Percentiles rank a stretch among this genome's conserved stretches.
Evolutionary conservation across 345 rosid species (phyloP).

Genomic region (Eucalyptus rudis): DNA sequence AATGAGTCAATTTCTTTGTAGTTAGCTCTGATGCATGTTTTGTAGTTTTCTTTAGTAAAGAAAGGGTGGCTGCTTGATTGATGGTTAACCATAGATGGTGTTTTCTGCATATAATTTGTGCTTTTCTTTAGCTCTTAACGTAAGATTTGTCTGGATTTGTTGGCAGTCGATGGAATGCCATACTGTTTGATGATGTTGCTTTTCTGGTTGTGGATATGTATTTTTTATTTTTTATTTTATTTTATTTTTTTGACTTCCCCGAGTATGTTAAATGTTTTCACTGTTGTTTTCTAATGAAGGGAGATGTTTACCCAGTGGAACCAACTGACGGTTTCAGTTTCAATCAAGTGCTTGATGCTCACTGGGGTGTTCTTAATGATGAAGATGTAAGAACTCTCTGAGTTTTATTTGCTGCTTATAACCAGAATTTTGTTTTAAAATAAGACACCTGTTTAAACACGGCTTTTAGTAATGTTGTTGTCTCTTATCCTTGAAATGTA

Average conservation of each 20-base stretch:
- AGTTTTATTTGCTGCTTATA: not conserved
- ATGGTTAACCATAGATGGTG: not conserved
- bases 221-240: not conserved
- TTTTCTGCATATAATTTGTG: not conserved
- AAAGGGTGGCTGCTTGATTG: not conserved
- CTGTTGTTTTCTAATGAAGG: constrained; percentile 21
- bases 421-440: not conserved
- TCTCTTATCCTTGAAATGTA: not conserved
- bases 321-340: constrained; percentile 22
- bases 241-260: not conserved
- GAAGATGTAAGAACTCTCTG: constrained; percentile 60
- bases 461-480: not conserved
- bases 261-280: not conserved
- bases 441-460: not conserved
- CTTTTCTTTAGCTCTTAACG: not conserved
- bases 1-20: not conserved
- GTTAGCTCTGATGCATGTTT: not conserved
- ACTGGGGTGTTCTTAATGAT: constrained; percentile 84
- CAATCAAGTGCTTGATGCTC: constrained; percentile 82
- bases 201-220: not conserved
- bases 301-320: constrained; percentile 96
- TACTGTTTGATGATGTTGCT: not conserved
- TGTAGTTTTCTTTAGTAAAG: not conserved
- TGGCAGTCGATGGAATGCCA: not conserved
- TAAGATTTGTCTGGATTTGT: not conserved